Conservation (phyloP, 306 rosid genomes). For the Sicyos edulis region DNA sequence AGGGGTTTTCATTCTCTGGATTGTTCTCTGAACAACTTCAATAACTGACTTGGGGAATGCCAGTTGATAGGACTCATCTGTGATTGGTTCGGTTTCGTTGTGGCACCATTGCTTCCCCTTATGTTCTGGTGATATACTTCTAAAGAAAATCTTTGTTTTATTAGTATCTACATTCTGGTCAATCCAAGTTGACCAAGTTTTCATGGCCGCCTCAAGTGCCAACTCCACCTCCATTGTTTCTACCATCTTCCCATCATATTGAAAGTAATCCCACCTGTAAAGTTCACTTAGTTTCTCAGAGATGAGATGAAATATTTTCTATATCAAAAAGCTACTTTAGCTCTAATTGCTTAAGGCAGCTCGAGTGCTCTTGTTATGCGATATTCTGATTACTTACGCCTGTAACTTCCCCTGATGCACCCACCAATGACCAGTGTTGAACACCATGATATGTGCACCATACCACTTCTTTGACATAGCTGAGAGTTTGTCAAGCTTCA, state of each 20-base stretch:
- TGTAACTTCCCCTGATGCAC: constrained; percentile 27
- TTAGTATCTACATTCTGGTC: constrained; percentile 28
- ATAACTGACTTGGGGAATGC: constrained; percentile 13
- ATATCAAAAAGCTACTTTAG: background rate
- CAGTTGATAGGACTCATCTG: constrained; percentile 22
- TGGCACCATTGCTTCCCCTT: constrained; percentile 39
- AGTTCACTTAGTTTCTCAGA: background rate
- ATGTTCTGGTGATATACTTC: constrained; percentile 47
- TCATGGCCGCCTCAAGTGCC: constrained; percentile 35
- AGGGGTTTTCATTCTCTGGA: constrained; percentile 26
- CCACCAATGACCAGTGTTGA: constrained; percentile 53
- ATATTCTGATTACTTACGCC: constrained; percentile 24
- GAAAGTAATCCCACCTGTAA: constrained; percentile 34
- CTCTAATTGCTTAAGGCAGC: background rate
- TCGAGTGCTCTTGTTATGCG: background rate
- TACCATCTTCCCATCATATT: constrained; percentile 22
- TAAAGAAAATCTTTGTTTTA: constrained; percentile 30
- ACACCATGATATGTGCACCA: constrained; percentile 42
- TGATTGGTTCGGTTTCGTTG: constrained; percentile 26
- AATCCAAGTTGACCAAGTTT: constrained; percentile 40
- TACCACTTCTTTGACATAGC: constrained; percentile 22
- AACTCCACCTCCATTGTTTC: constrained; percentile 24
- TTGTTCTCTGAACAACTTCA: constrained; percentile 27
- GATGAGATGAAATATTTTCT: constrained; percentile 4
- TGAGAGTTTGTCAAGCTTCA: constrained; percentile 33